These are phyloP conservation scores for Rhexocercosporidium sp. DNA, from an alignment of 2,329 filamentous ascomycete genomes.

Conservation along the genomic window DNA sequence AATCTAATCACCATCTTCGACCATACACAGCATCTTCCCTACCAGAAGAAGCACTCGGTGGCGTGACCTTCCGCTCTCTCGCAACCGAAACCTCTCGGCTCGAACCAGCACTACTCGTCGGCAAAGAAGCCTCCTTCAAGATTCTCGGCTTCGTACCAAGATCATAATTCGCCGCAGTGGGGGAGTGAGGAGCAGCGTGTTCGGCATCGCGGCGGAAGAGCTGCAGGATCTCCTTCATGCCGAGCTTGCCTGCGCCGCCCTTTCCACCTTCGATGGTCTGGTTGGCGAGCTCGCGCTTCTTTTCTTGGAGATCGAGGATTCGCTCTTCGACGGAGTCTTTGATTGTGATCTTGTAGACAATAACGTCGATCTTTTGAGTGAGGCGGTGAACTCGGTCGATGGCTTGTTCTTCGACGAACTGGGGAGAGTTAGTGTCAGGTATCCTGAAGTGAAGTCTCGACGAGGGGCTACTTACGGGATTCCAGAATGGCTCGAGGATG, in stretches of 20 bases:
- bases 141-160: conserved; percentile 38
- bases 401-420: conserved; percentile 98
- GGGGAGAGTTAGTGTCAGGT: conserved; percentile 24
- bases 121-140: conserved; percentile 33
- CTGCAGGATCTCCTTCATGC: conserved; percentile 90
- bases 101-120: conserved; percentile 18
- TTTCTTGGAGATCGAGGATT: conserved; percentile 92
- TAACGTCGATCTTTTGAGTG: conserved; percentile 92
- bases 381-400: conserved; percentile 99
- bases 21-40: conserved; percentile 42
- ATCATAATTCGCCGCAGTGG: conserved; percentile 29
- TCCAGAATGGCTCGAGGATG: conserved; percentile 98
- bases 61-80: conserved; percentile 31
- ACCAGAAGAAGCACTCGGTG: conserved; percentile 19
- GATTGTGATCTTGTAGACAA: conserved; percentile 94
- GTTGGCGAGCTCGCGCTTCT: conserved; percentile 90
- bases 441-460: conserved; percentile 5
- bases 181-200: conserved; percentile 30
- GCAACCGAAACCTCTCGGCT: conserved; percentile 27
- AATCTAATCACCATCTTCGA: conserved; percentile 37
- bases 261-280: conserved; percentile 85
- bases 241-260: conserved; percentile 79
- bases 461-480: conserved; percentile 57
- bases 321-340: conserved; percentile 87
- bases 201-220: conserved; percentile 63